phyloP scores from a whole-genome alignment of 2,329 filamentous ascomycete genomes.

The Pseudogymnoascus pannorum region DNA sequence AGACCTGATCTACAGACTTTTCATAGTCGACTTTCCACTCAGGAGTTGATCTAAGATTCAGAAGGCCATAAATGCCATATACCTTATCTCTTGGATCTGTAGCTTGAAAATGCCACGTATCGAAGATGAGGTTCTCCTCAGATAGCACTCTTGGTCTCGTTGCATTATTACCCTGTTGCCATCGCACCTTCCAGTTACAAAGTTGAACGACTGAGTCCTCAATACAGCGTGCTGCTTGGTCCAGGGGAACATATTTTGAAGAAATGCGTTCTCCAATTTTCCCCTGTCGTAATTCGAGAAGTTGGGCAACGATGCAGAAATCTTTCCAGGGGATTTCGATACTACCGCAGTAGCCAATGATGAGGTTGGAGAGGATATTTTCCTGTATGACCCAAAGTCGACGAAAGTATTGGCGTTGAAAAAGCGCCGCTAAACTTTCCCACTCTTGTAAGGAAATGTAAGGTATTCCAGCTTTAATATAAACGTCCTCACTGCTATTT shows the following conservation, averaged over 20 bases:
- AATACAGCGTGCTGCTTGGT: constrained; percentile 1
- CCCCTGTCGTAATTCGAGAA: background rate
- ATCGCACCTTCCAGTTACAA: background rate
- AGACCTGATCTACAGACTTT: background rate
- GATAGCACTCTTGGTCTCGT: background rate
- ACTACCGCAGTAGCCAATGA: constrained; percentile 29
- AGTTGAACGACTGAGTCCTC: background rate
- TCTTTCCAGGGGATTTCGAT: constrained; percentile 29
- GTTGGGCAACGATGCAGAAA: background rate
- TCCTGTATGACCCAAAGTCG: constrained; percentile 35
- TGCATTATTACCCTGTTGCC: background rate
- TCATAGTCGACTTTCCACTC: background rate
- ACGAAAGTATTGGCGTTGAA: constrained; percentile 32
- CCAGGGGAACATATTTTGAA: constrained; percentile 18
- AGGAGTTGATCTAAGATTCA: background rate
- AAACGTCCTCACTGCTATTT: background rate
- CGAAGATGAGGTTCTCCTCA: background rate
- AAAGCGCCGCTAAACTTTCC: constrained; percentile 27
- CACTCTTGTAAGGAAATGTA: constrained; percentile 17
- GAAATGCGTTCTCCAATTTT: background rate
- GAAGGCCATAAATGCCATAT: constrained; percentile 10
- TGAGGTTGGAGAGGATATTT: constrained; percentile 29
- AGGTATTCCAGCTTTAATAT: background rate
- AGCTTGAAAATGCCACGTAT: constrained; percentile 8
- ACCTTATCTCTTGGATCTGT: constrained; percentile 13